Evolutionary conservation across 179 eudicot genomes (phyloP).

Genomic region (Silene noctiflora): DNA sequence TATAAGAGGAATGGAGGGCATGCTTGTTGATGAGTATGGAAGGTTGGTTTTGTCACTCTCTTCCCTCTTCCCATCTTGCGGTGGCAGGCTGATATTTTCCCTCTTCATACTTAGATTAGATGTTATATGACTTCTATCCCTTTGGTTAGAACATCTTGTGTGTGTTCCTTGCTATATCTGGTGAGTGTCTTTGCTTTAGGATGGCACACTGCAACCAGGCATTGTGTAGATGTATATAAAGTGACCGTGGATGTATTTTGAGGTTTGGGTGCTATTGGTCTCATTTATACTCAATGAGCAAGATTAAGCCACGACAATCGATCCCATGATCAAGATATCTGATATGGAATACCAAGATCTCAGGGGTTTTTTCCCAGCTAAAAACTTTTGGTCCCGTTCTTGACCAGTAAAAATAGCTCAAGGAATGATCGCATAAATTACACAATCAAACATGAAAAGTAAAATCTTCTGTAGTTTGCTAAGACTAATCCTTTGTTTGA

Average conservation of each 20-base stretch:
- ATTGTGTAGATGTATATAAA: background rate
- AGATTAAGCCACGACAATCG: background rate
- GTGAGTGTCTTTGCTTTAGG: background rate
- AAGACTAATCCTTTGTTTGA: too few relatives aligned
- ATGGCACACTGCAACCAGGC: background rate
- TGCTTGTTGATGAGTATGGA: slow-evolving; percentile 98
- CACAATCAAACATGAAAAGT: background rate
- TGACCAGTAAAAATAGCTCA: background rate
- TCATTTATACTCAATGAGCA: background rate
- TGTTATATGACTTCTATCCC: background rate
- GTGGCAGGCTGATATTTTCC: background rate
- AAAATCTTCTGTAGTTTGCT: background rate
- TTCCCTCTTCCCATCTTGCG: background rate
- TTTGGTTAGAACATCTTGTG: background rate
- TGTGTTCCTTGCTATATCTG: background rate
- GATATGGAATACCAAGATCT: background rate
- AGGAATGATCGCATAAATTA: background rate
- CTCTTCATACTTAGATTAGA: background rate
- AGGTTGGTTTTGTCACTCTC: slow-evolving; percentile 44
- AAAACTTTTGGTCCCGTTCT: background rate
- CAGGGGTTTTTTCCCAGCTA: background rate
- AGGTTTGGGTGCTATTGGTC: background rate
- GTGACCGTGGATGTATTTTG: background rate
- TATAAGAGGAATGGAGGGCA: slow-evolving; percentile 94
- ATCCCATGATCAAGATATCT: background rate